Evolutionary conservation across 2,329 filamentous ascomycete genomes (phyloP), one percentile per base, ranked within the genome.

Genomic region (Fusarium verrucosum): DNA sequence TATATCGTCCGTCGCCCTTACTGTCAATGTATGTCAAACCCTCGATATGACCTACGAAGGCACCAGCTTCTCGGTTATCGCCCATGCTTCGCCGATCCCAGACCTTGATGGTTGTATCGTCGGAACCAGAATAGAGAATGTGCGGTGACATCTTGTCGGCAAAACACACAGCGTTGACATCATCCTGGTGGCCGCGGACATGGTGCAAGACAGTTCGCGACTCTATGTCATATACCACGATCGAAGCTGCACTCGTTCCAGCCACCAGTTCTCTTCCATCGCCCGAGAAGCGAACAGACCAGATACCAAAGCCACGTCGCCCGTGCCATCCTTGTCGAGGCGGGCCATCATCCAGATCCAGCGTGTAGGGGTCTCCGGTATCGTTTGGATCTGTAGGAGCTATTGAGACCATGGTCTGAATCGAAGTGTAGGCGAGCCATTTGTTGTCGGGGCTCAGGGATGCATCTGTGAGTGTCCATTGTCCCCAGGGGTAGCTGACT

Each of bases 91-190:
- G 86, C 43, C 94, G 87, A 73, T 99, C 95, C 95, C 95, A 99
- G 3, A 99, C 92, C 73, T 97, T 96, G 71, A 98, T 86, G 1
- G 92, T 96, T 3, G 91, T 89, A 73, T 99, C 95, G 73, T 99
- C 95, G 0, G 93, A 97, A 19, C 95, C 95, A 1, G 94, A 97
- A 78, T 97, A 98, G 4, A 99, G 83, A 60, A 98, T 94, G 74
- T 99, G 94, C 2, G 95, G 94, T 0, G 92, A 96, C 26, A 86
- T 85, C 60, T 88, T 89, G 77, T 98, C 94, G 1, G 93, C 95
- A 72, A 96, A 98, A 76, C 94, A 97, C 1, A 99, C 95, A 6
- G 95, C 95, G 70, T 98, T 99, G 51, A 98, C 94, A 74, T 99
- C 93, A 69, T 96, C 87, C 6, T 87, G 81, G 73, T 99, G 95